These are phyloP conservation scores for Skeletonema grethae DNA, from an alignment of 108 stramenopile genomes.

Conservation along the genomic window DNA sequence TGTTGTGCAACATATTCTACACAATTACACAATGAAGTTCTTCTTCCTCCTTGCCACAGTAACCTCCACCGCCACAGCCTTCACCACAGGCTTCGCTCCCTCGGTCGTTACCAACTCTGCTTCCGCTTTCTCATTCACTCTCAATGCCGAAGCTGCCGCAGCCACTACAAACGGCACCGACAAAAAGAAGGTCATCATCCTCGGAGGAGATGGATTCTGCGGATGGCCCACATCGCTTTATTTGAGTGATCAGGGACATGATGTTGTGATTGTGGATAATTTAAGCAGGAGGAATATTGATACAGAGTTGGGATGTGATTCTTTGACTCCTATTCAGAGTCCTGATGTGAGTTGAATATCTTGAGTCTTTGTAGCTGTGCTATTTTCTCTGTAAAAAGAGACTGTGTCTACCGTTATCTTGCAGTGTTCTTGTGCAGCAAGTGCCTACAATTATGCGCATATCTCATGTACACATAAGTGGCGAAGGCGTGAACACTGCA, in stretches of 20 bases:
- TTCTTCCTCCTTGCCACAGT: slow-evolving; percentile 34
- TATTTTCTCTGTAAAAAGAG: not conserved
- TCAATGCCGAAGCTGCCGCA: slow-evolving; percentile 11
- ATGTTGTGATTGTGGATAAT: slow-evolving; percentile 95
- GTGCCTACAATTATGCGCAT: no score
- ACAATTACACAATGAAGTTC: slow-evolving; percentile 34
- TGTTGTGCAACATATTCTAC: not conserved
- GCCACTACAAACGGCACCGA: slow-evolving; percentile 32
- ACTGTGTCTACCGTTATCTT: slow-evolving; percentile 4
- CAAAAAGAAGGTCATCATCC: slow-evolving; percentile 88
- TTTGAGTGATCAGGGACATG: slow-evolving; percentile 89
- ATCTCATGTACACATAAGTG: not conserved
- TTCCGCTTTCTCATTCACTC: slow-evolving; percentile 10
- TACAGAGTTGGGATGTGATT: slow-evolving; percentile 91
- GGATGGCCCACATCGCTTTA: slow-evolving; percentile 97
- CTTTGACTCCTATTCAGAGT: slow-evolving; percentile 92
- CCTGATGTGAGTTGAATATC: slow-evolving; percentile 60
- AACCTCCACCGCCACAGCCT: slow-evolving; percentile 24
- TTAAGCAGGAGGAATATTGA: slow-evolving; percentile 94
- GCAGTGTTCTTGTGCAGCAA: not conserved
- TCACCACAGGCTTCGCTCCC: slow-evolving; percentile 19
- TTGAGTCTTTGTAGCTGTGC: not conserved
- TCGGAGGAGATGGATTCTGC: slow-evolving; percentile 98
- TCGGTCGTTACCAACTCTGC: slow-evolving; percentile 4
- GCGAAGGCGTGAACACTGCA: not conserved